Evolutionary conservation across 1,284 basidiomycete genomes (phyloP).

Genomic region (Neolentinus lepideus): DNA sequence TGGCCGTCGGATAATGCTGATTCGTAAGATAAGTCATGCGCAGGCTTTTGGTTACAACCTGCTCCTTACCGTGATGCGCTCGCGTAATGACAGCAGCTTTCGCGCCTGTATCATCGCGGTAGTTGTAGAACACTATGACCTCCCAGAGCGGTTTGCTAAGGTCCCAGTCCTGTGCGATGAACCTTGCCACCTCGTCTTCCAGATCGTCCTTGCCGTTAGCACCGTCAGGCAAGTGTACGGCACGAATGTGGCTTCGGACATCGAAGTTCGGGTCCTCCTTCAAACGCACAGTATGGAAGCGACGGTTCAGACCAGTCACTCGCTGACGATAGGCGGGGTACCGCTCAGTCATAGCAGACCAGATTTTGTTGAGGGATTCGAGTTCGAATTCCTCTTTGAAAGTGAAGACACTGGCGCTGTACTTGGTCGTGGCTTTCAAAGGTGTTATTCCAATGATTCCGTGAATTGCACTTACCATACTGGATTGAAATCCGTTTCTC

Average conservation of each 20-base stretch:
- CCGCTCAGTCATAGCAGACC: slow-evolving; percentile 1
- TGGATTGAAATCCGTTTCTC: slow-evolving; percentile 23
- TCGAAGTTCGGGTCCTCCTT: slow-evolving; percentile 21
- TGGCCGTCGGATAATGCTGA: slow-evolving; percentile 4
- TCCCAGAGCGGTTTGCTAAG: slow-evolving; percentile 20
- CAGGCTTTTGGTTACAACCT: neutral
- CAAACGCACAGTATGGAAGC: slow-evolving; percentile 19
- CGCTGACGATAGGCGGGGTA: slow-evolving; percentile 21
- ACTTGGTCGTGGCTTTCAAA: neutral
- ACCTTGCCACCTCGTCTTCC: slow-evolving; percentile 20
- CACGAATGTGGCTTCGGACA: slow-evolving; percentile 16
- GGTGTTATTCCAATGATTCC: neutral
- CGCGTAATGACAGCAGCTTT: slow-evolving; percentile 18
- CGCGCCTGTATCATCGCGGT: slow-evolving; percentile 20
- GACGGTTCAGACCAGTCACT: slow-evolving; percentile 16
- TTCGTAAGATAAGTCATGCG: neutral
- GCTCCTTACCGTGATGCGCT: slow-evolving; percentile 14
- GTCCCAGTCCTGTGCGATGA: slow-evolving; percentile 24
- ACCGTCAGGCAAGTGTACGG: slow-evolving; percentile 16
- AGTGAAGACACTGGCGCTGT: neutral
- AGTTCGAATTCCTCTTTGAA: slow-evolving; percentile 1
- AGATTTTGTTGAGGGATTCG: neutral
- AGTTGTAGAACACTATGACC: slow-evolving; percentile 20
- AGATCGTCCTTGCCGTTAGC: slow-evolving; percentile 19
- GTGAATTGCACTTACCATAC: slow-evolving; percentile 12